A percentile compares a stretch with the other conserved stretches of the same genome.
Evolutionary conservation across 495 filamentous ascomycete genomes (phyloP).

Genomic region (Aspergillus ellipticus): DNA sequence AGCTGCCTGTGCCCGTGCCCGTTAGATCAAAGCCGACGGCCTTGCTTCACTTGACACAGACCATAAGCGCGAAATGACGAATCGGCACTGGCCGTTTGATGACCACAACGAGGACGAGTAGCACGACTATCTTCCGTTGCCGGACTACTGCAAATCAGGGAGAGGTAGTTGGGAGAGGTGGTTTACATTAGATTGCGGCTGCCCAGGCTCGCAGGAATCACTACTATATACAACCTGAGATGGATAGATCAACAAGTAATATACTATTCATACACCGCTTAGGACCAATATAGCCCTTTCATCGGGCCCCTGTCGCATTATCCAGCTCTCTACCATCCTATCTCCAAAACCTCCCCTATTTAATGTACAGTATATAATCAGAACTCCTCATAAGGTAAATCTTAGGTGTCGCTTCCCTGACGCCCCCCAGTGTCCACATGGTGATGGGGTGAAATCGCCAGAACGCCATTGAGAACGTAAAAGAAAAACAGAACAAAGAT

Average conservation of each 20-base stretch:
- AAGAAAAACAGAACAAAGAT: conserved; percentile 3
- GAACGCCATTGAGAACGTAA: background rate
- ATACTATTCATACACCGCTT: no score
- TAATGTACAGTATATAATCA: conserved; percentile 20
- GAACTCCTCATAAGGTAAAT: background rate
- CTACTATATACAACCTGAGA: no score
- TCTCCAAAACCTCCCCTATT: conserved; percentile 1
- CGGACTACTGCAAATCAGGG: background rate
- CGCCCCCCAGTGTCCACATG: background rate
- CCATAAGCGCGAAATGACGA: conserved; percentile 11
- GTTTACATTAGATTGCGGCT: background rate
- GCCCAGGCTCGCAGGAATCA: no score
- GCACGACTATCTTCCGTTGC: background rate
- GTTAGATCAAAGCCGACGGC: conserved; percentile 11
- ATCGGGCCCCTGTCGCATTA: background rate
- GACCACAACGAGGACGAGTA: conserved; percentile 22
- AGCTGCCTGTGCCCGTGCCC: conserved; percentile 12
- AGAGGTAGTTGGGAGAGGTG: background rate
- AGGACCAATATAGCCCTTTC: no score
- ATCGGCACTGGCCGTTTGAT: conserved; percentile 21
- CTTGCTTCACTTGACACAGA: conserved; percentile 16
- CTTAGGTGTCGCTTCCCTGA: background rate
- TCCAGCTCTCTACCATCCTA: background rate
- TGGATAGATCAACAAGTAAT: no score
- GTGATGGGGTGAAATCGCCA: background rate